Evolutionary conservation across 2,329 filamentous ascomycete genomes (phyloP).

Genomic region (Curvularia verruculosa): DNA sequence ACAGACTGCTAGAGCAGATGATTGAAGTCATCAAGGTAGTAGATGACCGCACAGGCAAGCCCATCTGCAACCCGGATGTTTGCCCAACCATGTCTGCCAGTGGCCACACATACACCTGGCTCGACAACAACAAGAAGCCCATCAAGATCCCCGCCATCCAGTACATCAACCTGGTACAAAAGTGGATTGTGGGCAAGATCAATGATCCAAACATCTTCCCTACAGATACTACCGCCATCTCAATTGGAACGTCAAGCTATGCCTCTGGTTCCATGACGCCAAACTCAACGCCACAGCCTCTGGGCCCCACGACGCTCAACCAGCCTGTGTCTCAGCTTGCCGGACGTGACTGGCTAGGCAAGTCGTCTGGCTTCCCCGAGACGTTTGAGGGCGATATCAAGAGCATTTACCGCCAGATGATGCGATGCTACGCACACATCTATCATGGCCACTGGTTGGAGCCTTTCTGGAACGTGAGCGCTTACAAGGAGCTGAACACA

Average conservation of each 20-base stretch:
- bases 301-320: conserved; percentile 55
- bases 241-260: conserved; percentile 66
- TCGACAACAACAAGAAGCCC: conserved; percentile 84
- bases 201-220: conserved; percentile 90
- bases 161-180: conserved; percentile 94
- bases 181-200: conserved; percentile 96
- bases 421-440: conserved; percentile 61
- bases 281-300: conserved; percentile 51
- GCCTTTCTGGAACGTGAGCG: conserved; percentile 57
- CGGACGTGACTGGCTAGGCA: conserved; percentile 82
- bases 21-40: conserved; percentile 86
- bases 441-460: conserved; percentile 60
- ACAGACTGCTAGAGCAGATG: conserved; percentile 86
- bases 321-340: conserved; percentile 67
- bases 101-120: conserved; percentile 93
- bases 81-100: conserved; percentile 96
- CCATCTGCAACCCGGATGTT: conserved; percentile 81
- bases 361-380: conserved; percentile 73
- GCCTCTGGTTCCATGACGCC: conserved; percentile 60
- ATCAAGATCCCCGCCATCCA: conserved; percentile 91
- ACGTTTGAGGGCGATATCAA: conserved; percentile 76
- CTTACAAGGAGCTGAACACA: conserved; percentile 59
- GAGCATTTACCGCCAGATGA: conserved; percentile 63
- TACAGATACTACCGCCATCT: conserved; percentile 76
- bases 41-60: conserved; percentile 73